Evolutionary conservation across 805 yeast species (phyloP).

Genomic region (Starmerella roubikii): DNA sequence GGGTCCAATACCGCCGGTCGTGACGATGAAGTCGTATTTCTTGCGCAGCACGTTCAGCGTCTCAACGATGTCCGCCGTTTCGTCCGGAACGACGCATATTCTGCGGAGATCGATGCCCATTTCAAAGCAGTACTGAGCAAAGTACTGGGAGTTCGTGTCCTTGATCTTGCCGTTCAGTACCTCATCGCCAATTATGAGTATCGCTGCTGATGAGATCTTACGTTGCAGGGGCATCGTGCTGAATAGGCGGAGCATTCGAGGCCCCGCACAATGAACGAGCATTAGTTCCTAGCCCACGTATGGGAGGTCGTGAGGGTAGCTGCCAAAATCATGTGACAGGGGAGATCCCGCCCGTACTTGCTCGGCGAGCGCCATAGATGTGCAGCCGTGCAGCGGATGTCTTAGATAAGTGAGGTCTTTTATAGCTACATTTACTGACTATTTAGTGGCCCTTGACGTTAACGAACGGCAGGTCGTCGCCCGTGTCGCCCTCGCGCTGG

Average conservation of each 20-base stretch:
- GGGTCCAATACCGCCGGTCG: slow-evolving; percentile 70
- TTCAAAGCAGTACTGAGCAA: slow-evolving; percentile 57
- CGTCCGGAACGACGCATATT: slow-evolving; percentile 68
- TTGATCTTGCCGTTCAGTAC: slow-evolving; percentile 71
- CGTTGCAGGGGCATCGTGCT: background rate
- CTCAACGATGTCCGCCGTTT: slow-evolving; percentile 45
- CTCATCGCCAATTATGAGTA: slow-evolving; percentile 69
- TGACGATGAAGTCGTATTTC: slow-evolving; percentile 53
- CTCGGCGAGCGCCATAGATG: too few relatives aligned
- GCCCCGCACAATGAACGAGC: too few relatives aligned
- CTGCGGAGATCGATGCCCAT: slow-evolving; percentile 53
- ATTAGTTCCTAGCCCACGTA: too few relatives aligned
- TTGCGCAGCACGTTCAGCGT: slow-evolving; percentile 36
- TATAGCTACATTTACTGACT: too few relatives aligned
- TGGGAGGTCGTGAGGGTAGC: too few relatives aligned
- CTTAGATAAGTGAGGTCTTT: too few relatives aligned
- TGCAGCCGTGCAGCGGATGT: too few relatives aligned
- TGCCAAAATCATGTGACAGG: too few relatives aligned
- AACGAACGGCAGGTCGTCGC: background rate
- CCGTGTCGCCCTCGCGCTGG: slow-evolving; percentile 1
- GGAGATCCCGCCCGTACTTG: too few relatives aligned
- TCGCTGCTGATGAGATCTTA: slow-evolving; percentile 19
- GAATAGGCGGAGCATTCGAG: background rate
- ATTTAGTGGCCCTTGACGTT: too few relatives aligned
- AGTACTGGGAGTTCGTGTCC: slow-evolving; percentile 63